Evolutionary conservation across 495 filamentous ascomycete species (phyloP).

Genomic region (Penicillium steckii): DNA sequence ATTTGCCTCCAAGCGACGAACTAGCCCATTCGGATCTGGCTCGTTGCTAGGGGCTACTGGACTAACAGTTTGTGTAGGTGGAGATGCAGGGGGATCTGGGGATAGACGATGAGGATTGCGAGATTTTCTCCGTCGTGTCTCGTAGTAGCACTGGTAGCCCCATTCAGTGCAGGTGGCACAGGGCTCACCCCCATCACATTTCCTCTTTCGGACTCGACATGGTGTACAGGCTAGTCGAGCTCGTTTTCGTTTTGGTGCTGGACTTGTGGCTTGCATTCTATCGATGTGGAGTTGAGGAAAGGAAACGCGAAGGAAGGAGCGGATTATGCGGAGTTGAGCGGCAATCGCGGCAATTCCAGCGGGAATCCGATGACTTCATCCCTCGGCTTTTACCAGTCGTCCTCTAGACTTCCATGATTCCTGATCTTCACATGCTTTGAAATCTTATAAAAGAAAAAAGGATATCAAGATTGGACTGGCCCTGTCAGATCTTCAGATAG

Average conservation of each 20-base stretch:
- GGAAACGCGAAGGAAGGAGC: constrained; percentile 4
- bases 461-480: no score
- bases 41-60: constrained; percentile 3
- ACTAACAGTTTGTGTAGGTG: not conserved
- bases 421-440: not conserved
- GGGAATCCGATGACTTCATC: not conserved
- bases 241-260: constrained; percentile 32
- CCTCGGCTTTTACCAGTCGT: not conserved
- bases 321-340: constrained; percentile 11
- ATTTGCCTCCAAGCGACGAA: constrained; percentile 42
- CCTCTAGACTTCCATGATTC: not conserved
- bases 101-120: not conserved
- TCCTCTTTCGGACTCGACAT: constrained; percentile 49
- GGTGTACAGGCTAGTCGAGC: constrained; percentile 44
- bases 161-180: constrained; percentile 47
- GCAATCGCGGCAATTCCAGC: constrained; percentile 5
- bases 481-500: not conserved
- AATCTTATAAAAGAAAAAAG: not conserved
- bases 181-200: constrained; percentile 44
- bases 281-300: not conserved
- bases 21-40: constrained; percentile 26
- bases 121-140: constrained; percentile 5
- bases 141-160: constrained; percentile 47
- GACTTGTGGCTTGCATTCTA: not conserved
- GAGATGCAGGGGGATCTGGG: not conserved